These are phyloP conservation scores for Talaromyces piceae DNA, from an alignment of 2,329 filamentous ascomycete genomes.

Conservation along the genomic window DNA sequence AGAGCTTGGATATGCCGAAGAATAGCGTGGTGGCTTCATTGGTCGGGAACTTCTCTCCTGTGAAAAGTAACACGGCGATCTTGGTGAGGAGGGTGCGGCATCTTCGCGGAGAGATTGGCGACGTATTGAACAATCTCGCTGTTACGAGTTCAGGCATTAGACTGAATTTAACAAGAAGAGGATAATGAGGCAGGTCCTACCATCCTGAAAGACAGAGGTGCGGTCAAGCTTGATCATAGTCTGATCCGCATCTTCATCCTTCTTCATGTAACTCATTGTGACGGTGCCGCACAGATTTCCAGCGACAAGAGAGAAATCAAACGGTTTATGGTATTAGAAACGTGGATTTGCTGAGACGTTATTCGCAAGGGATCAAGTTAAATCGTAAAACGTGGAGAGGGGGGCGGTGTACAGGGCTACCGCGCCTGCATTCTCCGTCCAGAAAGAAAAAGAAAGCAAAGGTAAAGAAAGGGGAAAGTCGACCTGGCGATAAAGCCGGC, in stretches of 20 bases:
- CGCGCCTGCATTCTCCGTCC: conserved; percentile 27
- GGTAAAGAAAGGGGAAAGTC: background rate
- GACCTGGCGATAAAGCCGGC: background rate
- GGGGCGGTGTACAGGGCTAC: conserved; percentile 20
- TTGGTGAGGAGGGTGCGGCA: conserved; percentile 97
- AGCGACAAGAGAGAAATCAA: conserved; percentile 1
- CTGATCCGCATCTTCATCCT: conserved; percentile 94
- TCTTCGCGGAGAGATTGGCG: conserved; percentile 91
- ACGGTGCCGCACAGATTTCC: conserved; percentile 17
- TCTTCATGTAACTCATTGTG: conserved; percentile 93
- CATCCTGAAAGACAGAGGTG: conserved; percentile 97
- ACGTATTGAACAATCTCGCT: conserved; percentile 97
- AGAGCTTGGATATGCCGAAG: conserved; percentile 97
- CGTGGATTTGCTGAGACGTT: conserved; percentile 11
- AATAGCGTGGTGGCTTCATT: conserved; percentile 97
- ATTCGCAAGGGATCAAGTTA: conserved; percentile 2
- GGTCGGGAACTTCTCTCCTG: conserved; percentile 90
- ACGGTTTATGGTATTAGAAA: background rate
- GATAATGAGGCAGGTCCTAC: conserved; percentile 45
- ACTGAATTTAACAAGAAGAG: conserved; percentile 13
- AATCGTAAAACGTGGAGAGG: conserved; percentile 1
- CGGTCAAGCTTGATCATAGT: conserved; percentile 95
- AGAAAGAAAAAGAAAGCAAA: background rate
- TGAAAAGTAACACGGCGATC: conserved; percentile 92
- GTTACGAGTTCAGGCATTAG: conserved; percentile 16